Evolutionary conservation across 768 basidiomycete genomes (phyloP), one percentile per base, ranked within the genome.

Genomic region (Paxillus ammoniavirescens): DNA sequence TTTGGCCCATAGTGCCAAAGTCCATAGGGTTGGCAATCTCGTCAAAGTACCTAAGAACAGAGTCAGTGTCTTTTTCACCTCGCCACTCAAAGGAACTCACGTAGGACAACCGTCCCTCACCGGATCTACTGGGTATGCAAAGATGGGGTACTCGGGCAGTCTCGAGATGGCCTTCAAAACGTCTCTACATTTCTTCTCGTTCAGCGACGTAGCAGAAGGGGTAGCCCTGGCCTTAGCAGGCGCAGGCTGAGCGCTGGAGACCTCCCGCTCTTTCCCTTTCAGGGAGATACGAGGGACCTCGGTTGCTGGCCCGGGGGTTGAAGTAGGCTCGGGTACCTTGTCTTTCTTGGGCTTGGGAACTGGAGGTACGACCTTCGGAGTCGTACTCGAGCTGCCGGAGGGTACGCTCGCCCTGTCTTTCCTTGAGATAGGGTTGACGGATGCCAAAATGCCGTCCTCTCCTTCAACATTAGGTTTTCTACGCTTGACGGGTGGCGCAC

Each of bases 21-120:
- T 98, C 94, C 96, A 98, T 98, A 6, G 96, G 96, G 59, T 89
- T 74, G 55, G 82, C 72, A 65, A 98, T 96, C 71, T 98, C 96
- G 5, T 95, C 84, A 56, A 90, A 84, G 69, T 98, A 98, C 17
- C 93, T 97, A 48, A 41, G 61, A 15, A 31, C 15, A 56, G 57
- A 42, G 37, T 59, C 47, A 53, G 31, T 28, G 36, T 21, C 38
- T 13, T n/a, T 18, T 30, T 7, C 31, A 51, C 23, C 10, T 10
- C 47, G 13, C 48, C 35, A 42, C 31, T 12, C 2, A 45, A 38
- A 49, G 40, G 31, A 47, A 80, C 89, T 72, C 65, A 95, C 91
- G 93, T 94, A 44, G 96, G 93, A 68, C 90, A 96, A 17, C 91
- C 93, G 69, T 92, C 91, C 47, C 72, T 65, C 13, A 83, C 70